These are phyloP conservation scores for Barnettozyma wickerhamii DNA, from an alignment of 805 yeast genomes.

Conservation along the genomic window DNA sequence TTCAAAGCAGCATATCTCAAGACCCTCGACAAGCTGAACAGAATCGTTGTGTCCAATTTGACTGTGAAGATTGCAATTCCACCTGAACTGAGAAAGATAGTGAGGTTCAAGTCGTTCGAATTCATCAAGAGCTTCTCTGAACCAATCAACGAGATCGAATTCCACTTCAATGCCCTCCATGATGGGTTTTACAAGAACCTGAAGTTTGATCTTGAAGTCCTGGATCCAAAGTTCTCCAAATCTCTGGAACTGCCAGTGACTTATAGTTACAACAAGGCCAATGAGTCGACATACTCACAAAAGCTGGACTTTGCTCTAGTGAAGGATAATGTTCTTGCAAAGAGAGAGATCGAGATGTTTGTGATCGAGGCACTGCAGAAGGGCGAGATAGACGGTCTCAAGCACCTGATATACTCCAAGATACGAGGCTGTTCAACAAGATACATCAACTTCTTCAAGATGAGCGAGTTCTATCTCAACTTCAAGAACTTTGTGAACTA, in stretches of 20 bases:
- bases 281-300: constrained; percentile 1
- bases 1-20: neutral
- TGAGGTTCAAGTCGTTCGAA: constrained; percentile 4
- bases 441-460: constrained; percentile 20
- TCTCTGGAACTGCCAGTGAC: constrained; percentile 14
- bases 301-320: neutral
- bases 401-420: constrained; percentile 18
- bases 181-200: constrained; percentile 22
- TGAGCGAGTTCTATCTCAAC: constrained; percentile 12
- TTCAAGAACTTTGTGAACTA: constrained; percentile 23
- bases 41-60: constrained; percentile 3
- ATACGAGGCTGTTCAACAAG: constrained; percentile 23
- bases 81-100: neutral
- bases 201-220: constrained; percentile 13
- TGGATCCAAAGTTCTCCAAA: neutral
- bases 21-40: constrained; percentile 1
- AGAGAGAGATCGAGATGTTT: constrained; percentile 33
- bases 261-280: constrained; percentile 2
- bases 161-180: constrained; percentile 16
- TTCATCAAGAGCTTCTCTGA: neutral
- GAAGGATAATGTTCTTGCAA: constrained; percentile 32
- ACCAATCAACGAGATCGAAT: neutral
- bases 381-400: constrained; percentile 12
- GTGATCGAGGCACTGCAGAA: constrained; percentile 17
- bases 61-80: constrained; percentile 1